Percentiles rank a stretch among this genome's conserved stretches.
These are phyloP conservation scores for Brettanomyces custersianus DNA, from an alignment of 805 yeast genomes.

Conservation along the genomic window DNA sequence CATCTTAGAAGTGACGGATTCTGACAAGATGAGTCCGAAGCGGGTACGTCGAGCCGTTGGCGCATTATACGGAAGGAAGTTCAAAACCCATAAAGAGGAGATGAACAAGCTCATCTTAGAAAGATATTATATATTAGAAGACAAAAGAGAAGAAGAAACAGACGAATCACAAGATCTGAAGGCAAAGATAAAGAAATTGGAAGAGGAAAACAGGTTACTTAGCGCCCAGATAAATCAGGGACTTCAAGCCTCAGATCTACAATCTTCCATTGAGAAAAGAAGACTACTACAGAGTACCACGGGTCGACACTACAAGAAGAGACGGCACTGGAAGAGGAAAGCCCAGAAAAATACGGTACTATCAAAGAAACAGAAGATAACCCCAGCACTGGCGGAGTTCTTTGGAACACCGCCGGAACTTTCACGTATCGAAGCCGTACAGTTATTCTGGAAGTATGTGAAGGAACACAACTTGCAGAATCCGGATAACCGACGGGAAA, in stretches of 20 bases:
- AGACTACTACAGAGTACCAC: neutral
- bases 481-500: conserved; percentile 55
- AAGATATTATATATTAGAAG: conserved; percentile 39
- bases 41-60: conserved; percentile 65
- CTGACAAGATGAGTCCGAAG: conserved; percentile 62
- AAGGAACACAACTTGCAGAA: conserved; percentile 55
- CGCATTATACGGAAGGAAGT: conserved; percentile 51
- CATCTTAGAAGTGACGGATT: conserved; percentile 59
- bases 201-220: conserved; percentile 38
- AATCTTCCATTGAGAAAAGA: conserved; percentile 6
- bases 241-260: conserved; percentile 3
- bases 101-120: conserved; percentile 53
- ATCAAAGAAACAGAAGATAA: conserved; percentile 10
- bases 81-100: conserved; percentile 38
- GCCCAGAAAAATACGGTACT: conserved; percentile 29
- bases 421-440: conserved; percentile 66
- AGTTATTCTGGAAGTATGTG: conserved; percentile 62
- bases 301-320: conserved; percentile 8
- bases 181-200: conserved; percentile 27
- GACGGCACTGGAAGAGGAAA: conserved; percentile 23
- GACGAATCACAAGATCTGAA: conserved; percentile 3
- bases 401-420: conserved; percentile 33
- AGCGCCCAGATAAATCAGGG: conserved; percentile 35
- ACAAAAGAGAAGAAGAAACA: conserved; percentile 9
- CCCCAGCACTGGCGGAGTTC: conserved; percentile 42